Base-by-base conservation (phyloP, 2,329 filamentous ascomycete species). In the Phoma sp. region DNA sequence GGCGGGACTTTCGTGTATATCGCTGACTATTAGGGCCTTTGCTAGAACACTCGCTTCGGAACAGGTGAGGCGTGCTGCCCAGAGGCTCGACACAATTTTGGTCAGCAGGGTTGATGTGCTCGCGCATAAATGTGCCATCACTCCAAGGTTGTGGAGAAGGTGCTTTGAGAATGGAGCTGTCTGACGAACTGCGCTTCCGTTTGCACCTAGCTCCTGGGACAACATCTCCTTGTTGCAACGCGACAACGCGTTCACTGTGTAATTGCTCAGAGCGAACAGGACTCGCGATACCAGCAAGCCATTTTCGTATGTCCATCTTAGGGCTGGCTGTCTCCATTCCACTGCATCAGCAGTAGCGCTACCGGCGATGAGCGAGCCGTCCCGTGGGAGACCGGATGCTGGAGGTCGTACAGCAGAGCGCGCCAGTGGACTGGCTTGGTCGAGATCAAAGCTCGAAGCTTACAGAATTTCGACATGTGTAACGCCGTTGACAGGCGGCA, bases 291-390 rank as follows among this genome's bases (percentile, higher is more conserved):
- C 75, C 68, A 46, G 76, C 70, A 41, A 81, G 70, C 79, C 79
- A 81, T 59, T 67, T 71, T 42, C 65, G 66, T 58, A 81, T 77
- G 58, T 80, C 76, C 78, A 80, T 80, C 49, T 29, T 54, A 43
- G 37, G 32, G 38, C 33, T 27, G 9, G 30, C 46, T 29, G 41
- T 46, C 13, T 11, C 10, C 4, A 50, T 55, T 50, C 37, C 52
- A 46, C 46, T 35, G 41, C 42, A 33, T 46, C 7, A 30, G 22
- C 32, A 40, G 32, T 32, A 50, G 41, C 18, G 32, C 37, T 27
- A 46, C 14, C 41, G 36, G 36, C 24, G 36, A 52, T 58, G 57
- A 60, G 61, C 63, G 57, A 57, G 63, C 61, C 59, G 61, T 63
- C 37, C 61, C 60, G 60, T 55, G 2, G 18, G 2, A 18, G 18